Evolutionary conservation across 2,329 filamentous ascomycete species (phyloP).

Genomic region (Xylariaceae sp.): DNA sequence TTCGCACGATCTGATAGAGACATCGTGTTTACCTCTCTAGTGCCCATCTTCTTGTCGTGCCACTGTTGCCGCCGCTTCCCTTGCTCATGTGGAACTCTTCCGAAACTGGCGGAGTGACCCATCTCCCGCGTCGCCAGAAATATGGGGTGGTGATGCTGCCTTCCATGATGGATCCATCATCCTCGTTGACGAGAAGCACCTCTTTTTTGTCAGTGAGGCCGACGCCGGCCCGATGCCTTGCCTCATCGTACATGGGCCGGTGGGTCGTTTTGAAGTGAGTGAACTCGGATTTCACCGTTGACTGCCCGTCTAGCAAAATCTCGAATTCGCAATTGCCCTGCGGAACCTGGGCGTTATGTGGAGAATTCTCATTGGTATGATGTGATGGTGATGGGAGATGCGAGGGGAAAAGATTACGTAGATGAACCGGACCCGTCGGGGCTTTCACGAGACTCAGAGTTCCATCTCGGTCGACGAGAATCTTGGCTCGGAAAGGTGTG

Average conservation of each 20-base stretch:
- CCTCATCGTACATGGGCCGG: constrained; percentile 66
- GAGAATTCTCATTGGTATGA: constrained; percentile 17
- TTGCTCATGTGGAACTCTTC: constrained; percentile 33
- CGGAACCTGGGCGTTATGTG: constrained; percentile 15
- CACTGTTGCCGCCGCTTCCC: constrained; percentile 72
- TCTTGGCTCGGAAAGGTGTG: constrained; percentile 47
- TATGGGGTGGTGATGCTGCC: constrained; percentile 80
- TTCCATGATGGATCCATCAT: constrained; percentile 69
- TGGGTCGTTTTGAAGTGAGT: constrained; percentile 84
- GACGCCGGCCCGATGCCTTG: constrained; percentile 60
- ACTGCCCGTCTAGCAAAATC: constrained; percentile 42
- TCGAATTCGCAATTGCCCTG: constrained; percentile 36
- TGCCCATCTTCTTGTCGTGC: constrained; percentile 81
- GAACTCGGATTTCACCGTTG: constrained; percentile 53
- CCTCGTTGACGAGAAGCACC: constrained; percentile 66
- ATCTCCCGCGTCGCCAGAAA: constrained; percentile 66
- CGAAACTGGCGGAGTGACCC: constrained; percentile 75
- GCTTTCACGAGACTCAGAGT: constrained; percentile 41
- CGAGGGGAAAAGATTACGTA: constrained; percentile 52
- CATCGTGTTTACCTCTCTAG: constrained; percentile 52
- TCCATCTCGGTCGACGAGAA: constrained; percentile 51
- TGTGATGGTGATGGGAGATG: constrained; percentile 46
- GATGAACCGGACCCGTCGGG: constrained; percentile 19
- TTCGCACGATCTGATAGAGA: not conserved
- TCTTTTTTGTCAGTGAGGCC: constrained; percentile 53